These are phyloP conservation scores for Aaosphaeria arxii DNA, from an alignment of 2,329 filamentous ascomycete genomes.

Conservation along the genomic window DNA sequence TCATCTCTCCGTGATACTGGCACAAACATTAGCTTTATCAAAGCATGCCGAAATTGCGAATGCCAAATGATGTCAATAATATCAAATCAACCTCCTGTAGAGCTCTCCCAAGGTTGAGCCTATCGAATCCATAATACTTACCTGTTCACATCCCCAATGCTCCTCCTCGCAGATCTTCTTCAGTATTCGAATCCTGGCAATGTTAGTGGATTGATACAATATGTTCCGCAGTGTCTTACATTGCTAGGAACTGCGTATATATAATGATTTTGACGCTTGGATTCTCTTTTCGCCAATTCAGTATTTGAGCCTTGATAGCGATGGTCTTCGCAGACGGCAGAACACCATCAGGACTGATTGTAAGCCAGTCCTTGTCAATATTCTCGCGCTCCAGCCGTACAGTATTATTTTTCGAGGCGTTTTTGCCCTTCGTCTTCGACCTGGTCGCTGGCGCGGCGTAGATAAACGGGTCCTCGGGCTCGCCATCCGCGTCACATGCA, in stretches of 20 bases:
- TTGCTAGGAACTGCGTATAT: conserved; percentile 58
- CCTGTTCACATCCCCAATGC: conserved; percentile 45
- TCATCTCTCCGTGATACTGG: conserved; percentile 51
- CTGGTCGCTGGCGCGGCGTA: conserved; percentile 13
- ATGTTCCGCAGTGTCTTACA: conserved; percentile 23
- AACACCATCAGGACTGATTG: conserved; percentile 30
- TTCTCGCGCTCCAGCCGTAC: conserved; percentile 19
- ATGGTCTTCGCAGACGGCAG: conserved; percentile 46
- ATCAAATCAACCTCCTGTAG: neutral
- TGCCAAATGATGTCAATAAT: no score
- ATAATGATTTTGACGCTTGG: conserved; percentile 55
- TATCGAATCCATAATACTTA: conserved; percentile 14
- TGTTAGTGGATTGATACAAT: conserved; percentile 6
- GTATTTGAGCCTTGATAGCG: conserved; percentile 44
- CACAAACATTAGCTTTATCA: no score
- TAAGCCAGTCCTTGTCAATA: conserved; percentile 39
- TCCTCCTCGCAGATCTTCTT: conserved; percentile 49
- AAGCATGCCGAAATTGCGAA: no score
- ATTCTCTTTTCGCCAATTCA: conserved; percentile 46
- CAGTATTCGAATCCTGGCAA: conserved; percentile 46
- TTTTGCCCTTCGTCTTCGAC: conserved; percentile 13
- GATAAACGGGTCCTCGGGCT: conserved; percentile 3
- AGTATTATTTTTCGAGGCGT: conserved; percentile 2
- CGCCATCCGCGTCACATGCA: conserved; percentile 17
- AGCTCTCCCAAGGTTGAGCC: neutral